phyloP scores from a whole-genome alignment of 2,329 filamentous ascomycete genomes.

The Aspergillus sp. region DNA sequence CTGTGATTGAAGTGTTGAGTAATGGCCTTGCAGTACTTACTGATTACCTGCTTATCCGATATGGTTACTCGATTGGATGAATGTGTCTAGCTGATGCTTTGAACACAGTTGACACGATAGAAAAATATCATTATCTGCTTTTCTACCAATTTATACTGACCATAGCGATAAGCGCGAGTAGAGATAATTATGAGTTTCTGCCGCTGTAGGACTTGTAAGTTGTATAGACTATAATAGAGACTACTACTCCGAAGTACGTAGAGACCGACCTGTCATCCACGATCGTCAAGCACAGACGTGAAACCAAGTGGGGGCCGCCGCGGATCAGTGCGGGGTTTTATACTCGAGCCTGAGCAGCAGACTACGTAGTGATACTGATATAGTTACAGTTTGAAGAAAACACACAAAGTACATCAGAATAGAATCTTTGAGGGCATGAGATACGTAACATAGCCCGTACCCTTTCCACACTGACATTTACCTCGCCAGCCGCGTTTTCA shows the following conservation, averaged over 20 bases:
- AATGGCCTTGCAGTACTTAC: background rate
- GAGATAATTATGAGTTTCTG: background rate
- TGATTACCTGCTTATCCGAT: background rate
- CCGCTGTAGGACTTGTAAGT: background rate
- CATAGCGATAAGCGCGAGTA: background rate
- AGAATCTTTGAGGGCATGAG: too few relatives aligned
- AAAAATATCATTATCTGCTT: background rate
- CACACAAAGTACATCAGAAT: too few relatives aligned
- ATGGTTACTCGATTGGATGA: background rate
- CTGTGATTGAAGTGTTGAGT: background rate
- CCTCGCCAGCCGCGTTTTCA: too few relatives aligned
- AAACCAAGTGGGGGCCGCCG: too few relatives aligned
- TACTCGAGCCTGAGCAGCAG: too few relatives aligned
- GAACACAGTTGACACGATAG: background rate
- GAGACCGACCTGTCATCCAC: background rate
- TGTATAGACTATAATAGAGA: background rate
- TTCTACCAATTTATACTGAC: background rate
- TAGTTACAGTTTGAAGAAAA: too few relatives aligned
- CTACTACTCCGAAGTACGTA: too few relatives aligned
- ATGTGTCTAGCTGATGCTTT: background rate
- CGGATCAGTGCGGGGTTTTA: too few relatives aligned
- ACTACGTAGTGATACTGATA: too few relatives aligned
- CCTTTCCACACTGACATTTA: too few relatives aligned
- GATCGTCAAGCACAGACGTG: too few relatives aligned
- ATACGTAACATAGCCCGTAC: too few relatives aligned